Base-by-base conservation (phyloP, 768 basidiomycete genomes). In the Boletellus sp. region DNA sequence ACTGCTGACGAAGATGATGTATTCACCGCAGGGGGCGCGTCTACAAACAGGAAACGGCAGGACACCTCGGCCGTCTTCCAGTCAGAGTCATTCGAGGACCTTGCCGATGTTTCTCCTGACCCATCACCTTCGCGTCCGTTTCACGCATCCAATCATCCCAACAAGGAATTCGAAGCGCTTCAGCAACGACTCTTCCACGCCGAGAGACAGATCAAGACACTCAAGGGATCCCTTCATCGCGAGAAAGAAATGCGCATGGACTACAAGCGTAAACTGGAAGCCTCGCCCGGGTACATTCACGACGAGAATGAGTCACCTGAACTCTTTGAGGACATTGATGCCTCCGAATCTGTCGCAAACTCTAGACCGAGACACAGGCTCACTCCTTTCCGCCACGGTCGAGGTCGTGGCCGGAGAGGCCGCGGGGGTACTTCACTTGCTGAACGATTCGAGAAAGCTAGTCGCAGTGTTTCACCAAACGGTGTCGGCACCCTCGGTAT, bases 211-310 rank as follows among this genome's bases (percentile, higher is more conserved):
- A 85, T 94, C 60, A 78, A 75, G 53, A 91, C 90, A 15, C 79
- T 94, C 52, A 88, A 90, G 61, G 80, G 85, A 42, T 83, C 84
- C 1, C 65, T 94, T 45, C 81, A 83, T 60, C 77, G 90, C 51
- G 92, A 94, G 77, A 93, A 91, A 71, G 85, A 90, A 72, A 71
- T 83, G 48, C 80, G 85, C 31, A 79, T 90, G 63, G 84, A 85
- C 47, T 80, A 81, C 50, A 74, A 71, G 60, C 73, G 82, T 48
- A 76, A 75, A 61, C 68, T 85, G 22, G 76, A 77, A 45, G 69
- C 73, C 10, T 67, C 70, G 4, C 65, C 68, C 16, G 73, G 74
- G 6, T 58, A 64, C 51, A 57, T 55, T 34, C 70, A 70, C 38
- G 63, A 74, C 23, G 72, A 66, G 37, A 72, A 72, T 24, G 72